A percentile compares a stretch with the other conserved stretches of the same genome.
Evolutionary conservation across 768 basidiomycete genomes (phyloP).

Genomic region (Tremella fuciformis): DNA sequence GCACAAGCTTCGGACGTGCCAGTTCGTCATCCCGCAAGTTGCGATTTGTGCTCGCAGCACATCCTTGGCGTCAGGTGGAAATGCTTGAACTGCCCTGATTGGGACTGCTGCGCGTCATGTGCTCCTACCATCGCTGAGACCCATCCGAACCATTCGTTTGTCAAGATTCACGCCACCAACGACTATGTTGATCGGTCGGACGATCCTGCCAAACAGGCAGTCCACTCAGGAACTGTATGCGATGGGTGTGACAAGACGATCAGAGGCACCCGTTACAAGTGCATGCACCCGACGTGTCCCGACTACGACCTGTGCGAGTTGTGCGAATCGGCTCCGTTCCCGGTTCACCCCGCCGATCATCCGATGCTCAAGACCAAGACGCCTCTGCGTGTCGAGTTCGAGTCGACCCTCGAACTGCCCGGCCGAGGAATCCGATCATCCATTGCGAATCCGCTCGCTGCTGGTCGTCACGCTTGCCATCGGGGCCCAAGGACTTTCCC

Average conservation of each 20-base stretch:
- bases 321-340: constrained; percentile 45
- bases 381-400: constrained; percentile 24
- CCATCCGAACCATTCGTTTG: constrained; percentile 46
- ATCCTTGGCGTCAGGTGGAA: constrained; percentile 48
- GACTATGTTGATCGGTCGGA: constrained; percentile 28
- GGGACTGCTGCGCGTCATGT: constrained; percentile 47
- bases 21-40: constrained; percentile 38
- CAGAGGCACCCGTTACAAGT: constrained; percentile 47
- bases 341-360: constrained; percentile 43
- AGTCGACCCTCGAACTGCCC: constrained; percentile 1
- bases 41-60: constrained; percentile 38
- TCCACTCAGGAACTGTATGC: constrained; percentile 42
- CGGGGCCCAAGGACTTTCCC: too few relatives aligned
- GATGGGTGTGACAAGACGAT: constrained; percentile 44
- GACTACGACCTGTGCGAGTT: constrained; percentile 52
- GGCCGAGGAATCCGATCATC: not conserved
- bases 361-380: constrained; percentile 51
- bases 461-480: not conserved
- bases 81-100: constrained; percentile 50
- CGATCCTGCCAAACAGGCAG: constrained; percentile 13
- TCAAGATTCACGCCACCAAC: constrained; percentile 35
- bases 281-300: constrained; percentile 51
- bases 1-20: constrained; percentile 5
- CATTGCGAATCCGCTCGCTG: not conserved
- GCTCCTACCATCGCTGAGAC: constrained; percentile 25